A percentile compares a stretch with the other conserved stretches of the same genome.
phyloP scores from a whole-genome alignment of 2,329 filamentous ascomycete species.

The Fusarium burgessii region DNA sequence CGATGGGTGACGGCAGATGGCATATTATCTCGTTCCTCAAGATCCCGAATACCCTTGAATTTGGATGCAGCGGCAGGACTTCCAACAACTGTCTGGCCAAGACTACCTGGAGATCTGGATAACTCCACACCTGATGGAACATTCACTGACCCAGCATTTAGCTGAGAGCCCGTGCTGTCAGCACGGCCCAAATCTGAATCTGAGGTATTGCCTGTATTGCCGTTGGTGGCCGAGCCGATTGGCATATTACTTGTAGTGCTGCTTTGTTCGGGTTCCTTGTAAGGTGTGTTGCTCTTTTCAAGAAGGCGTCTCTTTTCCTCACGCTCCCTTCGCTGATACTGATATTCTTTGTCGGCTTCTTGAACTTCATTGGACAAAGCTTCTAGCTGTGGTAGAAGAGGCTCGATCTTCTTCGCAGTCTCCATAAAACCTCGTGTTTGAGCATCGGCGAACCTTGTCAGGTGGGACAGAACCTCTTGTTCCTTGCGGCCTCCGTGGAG shows the following conservation, averaged over 20 bases:
- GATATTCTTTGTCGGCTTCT: conserved; percentile 95
- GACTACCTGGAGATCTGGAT: conserved; percentile 68
- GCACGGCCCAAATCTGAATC: conserved; percentile 79
- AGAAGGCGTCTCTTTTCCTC: conserved; percentile 92
- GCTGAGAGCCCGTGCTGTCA: conserved; percentile 79
- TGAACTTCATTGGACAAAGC: conserved; percentile 90
- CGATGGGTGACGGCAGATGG: conserved; percentile 70
- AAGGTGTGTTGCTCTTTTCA: conserved; percentile 85
- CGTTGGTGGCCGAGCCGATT: conserved; percentile 55
- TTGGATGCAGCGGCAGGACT: conserved; percentile 68
- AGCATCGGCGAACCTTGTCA: conserved; percentile 92
- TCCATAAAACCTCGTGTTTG: conserved; percentile 86
- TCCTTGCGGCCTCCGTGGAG: conserved; percentile 99
- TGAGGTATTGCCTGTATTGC: conserved; percentile 62
- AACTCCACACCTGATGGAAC: conserved; percentile 56
- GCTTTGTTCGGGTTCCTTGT: conserved; percentile 75
- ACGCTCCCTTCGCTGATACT: conserved; percentile 92
- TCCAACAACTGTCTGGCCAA: conserved; percentile 58
- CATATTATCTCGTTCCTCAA: conserved; percentile 83
- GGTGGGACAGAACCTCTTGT: conserved; percentile 92
- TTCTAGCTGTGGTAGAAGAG: conserved; percentile 87
- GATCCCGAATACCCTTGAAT: conserved; percentile 92
- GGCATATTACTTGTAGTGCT: conserved; percentile 55
- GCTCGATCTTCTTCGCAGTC: conserved; percentile 88
- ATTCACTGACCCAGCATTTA: conserved; percentile 58